phyloP scores from a whole-genome alignment of 1,284 basidiomycete species.

The Leccinum subatratum region DNA sequence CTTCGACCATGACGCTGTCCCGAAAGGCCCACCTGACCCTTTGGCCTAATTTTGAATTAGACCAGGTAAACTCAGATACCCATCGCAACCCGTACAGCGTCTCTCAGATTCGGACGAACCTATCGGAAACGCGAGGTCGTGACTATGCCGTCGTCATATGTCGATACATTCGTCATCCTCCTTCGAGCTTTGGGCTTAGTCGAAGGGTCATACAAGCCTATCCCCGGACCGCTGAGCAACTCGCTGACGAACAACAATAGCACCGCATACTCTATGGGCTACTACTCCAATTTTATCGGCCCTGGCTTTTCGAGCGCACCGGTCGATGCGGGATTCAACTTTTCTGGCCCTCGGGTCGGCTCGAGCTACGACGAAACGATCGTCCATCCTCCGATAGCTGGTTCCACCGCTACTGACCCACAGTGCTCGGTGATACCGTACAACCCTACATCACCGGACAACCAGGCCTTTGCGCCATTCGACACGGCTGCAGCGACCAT shows the following conservation, averaged over 20 bases:
- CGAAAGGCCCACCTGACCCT: too few relatives aligned
- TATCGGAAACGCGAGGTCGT: neutral
- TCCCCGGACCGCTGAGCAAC: conserved; percentile 5
- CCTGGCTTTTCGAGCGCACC: neutral
- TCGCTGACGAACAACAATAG: neutral
- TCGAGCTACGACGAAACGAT: neutral
- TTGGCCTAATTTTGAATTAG: conserved; percentile 1
- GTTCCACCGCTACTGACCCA: neutral
- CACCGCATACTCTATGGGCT: neutral
- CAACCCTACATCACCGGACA: conserved; percentile 10
- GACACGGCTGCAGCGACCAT: conserved; percentile 16
- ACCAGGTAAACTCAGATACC: neutral
- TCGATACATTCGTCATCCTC: conserved; percentile 7
- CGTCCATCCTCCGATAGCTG: neutral
- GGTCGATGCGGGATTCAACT: conserved; percentile 3
- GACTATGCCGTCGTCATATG: conserved; percentile 8
- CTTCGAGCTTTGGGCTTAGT: conserved; percentile 20
- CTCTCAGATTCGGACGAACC: neutral
- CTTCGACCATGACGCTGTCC: too few relatives aligned
- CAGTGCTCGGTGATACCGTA: conserved; percentile 13
- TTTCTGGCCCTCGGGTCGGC: neutral
- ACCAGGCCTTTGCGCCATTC: conserved; percentile 18
- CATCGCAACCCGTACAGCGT: too few relatives aligned
- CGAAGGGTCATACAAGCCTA: conserved; percentile 22
- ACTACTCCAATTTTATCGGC: neutral